These are phyloP conservation scores for Teratosphaeria destructans DNA, from an alignment of 2,329 filamentous ascomycete genomes.

Conservation along the genomic window DNA sequence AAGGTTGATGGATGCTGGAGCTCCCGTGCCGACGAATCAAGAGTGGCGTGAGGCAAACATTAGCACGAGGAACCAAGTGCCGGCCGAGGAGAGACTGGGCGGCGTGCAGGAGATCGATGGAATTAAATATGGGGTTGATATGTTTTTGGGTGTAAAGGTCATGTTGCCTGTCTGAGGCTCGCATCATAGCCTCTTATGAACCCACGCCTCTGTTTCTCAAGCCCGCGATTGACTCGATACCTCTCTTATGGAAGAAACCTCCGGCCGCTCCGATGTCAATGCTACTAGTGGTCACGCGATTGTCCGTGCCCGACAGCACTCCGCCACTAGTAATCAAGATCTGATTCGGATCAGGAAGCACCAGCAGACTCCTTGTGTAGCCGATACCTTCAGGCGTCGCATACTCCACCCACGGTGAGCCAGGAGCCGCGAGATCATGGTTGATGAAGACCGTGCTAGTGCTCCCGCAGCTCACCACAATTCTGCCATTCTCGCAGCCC, in stretches of 20 bases:
- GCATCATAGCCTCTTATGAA: neutral
- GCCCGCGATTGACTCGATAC: neutral
- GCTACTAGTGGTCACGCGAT: slow-evolving; percentile 14
- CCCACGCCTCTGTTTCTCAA: neutral
- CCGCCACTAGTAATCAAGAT: slow-evolving; percentile 35
- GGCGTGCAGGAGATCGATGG: slow-evolving; percentile 31
- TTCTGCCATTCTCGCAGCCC: slow-evolving; percentile 38
- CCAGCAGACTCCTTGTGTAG: slow-evolving; percentile 39
- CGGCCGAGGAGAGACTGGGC: slow-evolving; percentile 25
- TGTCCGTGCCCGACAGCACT: slow-evolving; percentile 18
- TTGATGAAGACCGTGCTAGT: slow-evolving; percentile 38
- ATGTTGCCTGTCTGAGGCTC: slow-evolving; percentile 30
- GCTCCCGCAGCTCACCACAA: slow-evolving; percentile 37
- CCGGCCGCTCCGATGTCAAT: slow-evolving; percentile 1
- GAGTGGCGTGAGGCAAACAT: slow-evolving; percentile 44
- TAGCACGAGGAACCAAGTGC: slow-evolving; percentile 19
- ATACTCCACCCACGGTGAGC: slow-evolving; percentile 35
- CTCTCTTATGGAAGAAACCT: neutral
- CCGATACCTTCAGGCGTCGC: slow-evolving; percentile 29
- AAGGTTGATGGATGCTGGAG: slow-evolving; percentile 29
- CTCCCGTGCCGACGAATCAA: slow-evolving; percentile 34
- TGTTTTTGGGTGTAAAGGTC: slow-evolving; percentile 39
- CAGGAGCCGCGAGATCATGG: slow-evolving; percentile 32
- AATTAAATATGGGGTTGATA: slow-evolving; percentile 33
- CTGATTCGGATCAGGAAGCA: slow-evolving; percentile 31